Percentiles rank a stretch among this genome's conserved stretches.
Conservation (phyloP, 2,329 filamentous ascomycete genomes). For the Xylaria sp. region DNA sequence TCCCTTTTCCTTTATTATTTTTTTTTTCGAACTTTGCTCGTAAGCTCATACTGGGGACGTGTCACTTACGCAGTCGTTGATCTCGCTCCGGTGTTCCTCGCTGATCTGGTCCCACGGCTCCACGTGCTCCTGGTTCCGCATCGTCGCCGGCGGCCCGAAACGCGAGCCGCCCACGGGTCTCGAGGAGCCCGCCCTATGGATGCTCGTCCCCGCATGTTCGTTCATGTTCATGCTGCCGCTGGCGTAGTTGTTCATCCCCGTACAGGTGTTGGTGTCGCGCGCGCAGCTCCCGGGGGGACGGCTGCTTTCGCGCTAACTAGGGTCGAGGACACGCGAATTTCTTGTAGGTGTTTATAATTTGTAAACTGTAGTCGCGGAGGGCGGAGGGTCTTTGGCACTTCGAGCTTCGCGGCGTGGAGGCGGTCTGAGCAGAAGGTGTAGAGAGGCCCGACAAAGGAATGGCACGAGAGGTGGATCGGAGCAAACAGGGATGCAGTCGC, state of each 20-base stretch:
- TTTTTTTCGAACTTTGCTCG: not conserved
- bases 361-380: not conserved
- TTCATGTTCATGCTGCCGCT: slow-evolving; percentile 39
- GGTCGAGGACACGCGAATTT: not conserved
- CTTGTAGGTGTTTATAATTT: not conserved
- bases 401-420: not conserved
- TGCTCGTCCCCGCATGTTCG: slow-evolving; percentile 31
- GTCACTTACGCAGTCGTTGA: slow-evolving; percentile 81
- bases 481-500: no score
- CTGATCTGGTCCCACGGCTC: slow-evolving; percentile 57
- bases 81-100: slow-evolving; percentile 90
- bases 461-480: not conserved
- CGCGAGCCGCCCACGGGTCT: slow-evolving; percentile 33
- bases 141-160: slow-evolving; percentile 30
- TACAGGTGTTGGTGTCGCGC: slow-evolving; percentile 11
- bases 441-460: not conserved
- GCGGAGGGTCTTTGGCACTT: not conserved
- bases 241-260: slow-evolving; percentile 38
- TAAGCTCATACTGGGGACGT: not conserved
- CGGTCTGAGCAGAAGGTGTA: not conserved
- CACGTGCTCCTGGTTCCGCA: slow-evolving; percentile 34
- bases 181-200: slow-evolving; percentile 33
- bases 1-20: not conserved
- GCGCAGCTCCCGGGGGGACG: slow-evolving; percentile 6
- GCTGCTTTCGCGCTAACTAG: slow-evolving; percentile 18